Conservation (phyloP, 441 rosid species). For the Biscutella laevigata region DNA sequence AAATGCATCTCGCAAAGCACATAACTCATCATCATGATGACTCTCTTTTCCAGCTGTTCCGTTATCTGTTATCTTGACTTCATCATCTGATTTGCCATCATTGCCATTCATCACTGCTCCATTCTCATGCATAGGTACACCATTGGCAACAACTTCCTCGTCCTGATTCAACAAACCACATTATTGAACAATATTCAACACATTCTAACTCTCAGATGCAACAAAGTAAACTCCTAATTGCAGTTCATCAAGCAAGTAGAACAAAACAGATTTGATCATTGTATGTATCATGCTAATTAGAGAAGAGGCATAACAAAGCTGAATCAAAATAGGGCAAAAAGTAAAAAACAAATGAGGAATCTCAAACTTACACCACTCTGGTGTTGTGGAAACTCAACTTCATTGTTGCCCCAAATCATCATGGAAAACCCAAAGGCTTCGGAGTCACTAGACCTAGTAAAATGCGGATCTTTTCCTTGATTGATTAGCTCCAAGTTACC, state of each 20-base stretch:
- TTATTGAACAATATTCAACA: not conserved
- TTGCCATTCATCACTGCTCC: not conserved
- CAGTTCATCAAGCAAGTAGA: not conserved
- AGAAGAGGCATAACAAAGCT: not conserved
- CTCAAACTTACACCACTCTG: not conserved
- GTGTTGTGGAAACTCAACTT: not conserved
- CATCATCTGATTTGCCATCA: not conserved
- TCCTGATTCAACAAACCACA: conserved; percentile 9
- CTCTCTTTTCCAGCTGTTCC: conserved; percentile 5
- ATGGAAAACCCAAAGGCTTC: conserved; percentile 19
- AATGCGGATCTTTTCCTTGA: conserved; percentile 12
- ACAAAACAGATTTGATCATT: not conserved
- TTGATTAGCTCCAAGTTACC: not conserved
- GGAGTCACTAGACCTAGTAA: conserved; percentile 19
- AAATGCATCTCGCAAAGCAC: conserved; percentile 7
- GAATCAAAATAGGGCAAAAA: not conserved
- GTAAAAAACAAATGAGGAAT: not conserved
- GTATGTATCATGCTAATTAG: not conserved
- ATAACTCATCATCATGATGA: not conserved
- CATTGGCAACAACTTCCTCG: not conserved
- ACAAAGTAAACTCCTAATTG: too few relatives aligned
- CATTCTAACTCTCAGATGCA: not conserved
- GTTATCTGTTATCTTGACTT: not conserved
- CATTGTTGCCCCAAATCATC: conserved; percentile 14
- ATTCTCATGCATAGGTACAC: not conserved